Conservation (phyloP, 371 early-diverging fungal species). For the Ecytonucleospora hepatopenaei region DNA sequence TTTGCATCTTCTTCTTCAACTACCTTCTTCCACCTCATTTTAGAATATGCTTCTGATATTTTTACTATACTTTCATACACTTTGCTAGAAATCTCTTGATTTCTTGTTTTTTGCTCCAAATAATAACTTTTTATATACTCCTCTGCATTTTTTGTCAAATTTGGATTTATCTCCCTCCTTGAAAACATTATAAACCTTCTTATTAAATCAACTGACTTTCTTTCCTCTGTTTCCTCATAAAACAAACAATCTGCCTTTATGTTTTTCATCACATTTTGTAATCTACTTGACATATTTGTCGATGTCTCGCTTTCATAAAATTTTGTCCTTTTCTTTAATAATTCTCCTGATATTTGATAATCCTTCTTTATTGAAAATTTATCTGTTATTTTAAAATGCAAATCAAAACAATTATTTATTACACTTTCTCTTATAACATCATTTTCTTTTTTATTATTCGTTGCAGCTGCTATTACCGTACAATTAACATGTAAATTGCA, state of each 20-base stretch:
- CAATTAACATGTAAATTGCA: conserved; percentile 55
- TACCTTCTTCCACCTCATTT: conserved; percentile 42
- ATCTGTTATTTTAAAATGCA: conserved; percentile 48
- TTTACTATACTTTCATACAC: conserved; percentile 46
- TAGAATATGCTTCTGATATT: conserved; percentile 49
- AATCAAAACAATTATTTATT: conserved; percentile 39
- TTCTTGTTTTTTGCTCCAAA: conserved; percentile 19
- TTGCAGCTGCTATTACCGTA: conserved; percentile 40
- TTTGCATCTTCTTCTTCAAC: conserved; percentile 40
- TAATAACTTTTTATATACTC: conserved; percentile 34
- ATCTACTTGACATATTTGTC: neutral
- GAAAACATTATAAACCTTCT: conserved; percentile 57
- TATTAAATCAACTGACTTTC: conserved; percentile 53
- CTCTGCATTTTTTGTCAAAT: conserved; percentile 43
- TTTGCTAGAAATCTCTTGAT: conserved; percentile 29
- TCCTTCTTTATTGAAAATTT: conserved; percentile 36
- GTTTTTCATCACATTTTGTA: conserved; percentile 45
- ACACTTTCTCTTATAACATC: conserved; percentile 49
- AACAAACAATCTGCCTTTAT: conserved; percentile 59
- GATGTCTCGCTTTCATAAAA: neutral
- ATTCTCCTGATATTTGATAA: conserved; percentile 24
- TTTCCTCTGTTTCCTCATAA: neutral
- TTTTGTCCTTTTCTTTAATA: conserved; percentile 17
- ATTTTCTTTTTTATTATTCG: conserved; percentile 48
- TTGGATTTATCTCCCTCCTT: conserved; percentile 41